A percentile compares a stretch with the other conserved stretches of the same genome.
phyloP scores from a whole-genome alignment of 495 filamentous ascomycete genomes.

The Aspergillus heteromorphus region DNA sequence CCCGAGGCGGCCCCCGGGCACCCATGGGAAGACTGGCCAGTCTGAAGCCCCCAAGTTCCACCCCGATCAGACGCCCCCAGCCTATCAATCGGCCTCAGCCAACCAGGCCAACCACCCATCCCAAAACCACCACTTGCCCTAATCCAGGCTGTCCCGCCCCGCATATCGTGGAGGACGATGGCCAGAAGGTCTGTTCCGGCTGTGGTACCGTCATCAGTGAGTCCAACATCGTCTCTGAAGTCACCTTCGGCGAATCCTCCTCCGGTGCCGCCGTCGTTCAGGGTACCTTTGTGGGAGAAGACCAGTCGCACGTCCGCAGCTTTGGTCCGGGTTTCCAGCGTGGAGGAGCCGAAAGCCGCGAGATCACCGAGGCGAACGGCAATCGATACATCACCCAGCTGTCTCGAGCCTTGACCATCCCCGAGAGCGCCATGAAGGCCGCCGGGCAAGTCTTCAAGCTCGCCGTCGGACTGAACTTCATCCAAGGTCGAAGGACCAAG shows the following conservation, averaged over 20 bases:
- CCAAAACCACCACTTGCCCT: slow-evolving; percentile 40
- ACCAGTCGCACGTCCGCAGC: slow-evolving; percentile 63
- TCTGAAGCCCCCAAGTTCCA: slow-evolving; percentile 30
- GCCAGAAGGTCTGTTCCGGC: slow-evolving; percentile 60
- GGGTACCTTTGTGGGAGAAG: slow-evolving; percentile 78
- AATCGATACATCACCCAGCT: slow-evolving; percentile 49
- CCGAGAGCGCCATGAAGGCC: slow-evolving; percentile 51
- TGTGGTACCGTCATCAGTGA: slow-evolving; percentile 81
- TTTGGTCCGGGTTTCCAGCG: slow-evolving; percentile 53
- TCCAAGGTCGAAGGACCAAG: slow-evolving; percentile 78
- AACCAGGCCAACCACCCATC: slow-evolving; percentile 34
- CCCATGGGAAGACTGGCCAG: slow-evolving; percentile 40
- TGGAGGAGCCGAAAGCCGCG: slow-evolving; percentile 55
- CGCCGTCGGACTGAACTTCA: slow-evolving; percentile 68
- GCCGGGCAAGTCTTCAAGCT: slow-evolving; percentile 74
- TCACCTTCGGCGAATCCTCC: slow-evolving; percentile 79
- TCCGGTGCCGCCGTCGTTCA: slow-evolving; percentile 86
- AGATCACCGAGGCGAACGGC: slow-evolving; percentile 66
- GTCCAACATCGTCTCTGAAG: slow-evolving; percentile 82
- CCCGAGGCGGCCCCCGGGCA: slow-evolving; percentile 25
- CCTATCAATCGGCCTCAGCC: slow-evolving; percentile 29
- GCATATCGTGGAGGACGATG: slow-evolving; percentile 50
- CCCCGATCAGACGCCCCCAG: slow-evolving; percentile 35
- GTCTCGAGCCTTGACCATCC: slow-evolving; percentile 49
- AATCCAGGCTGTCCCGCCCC: slow-evolving; percentile 46